Base-by-base conservation (phyloP, 495 filamentous ascomycete genomes). In the Diplogelasinospora grovesii region DNA sequence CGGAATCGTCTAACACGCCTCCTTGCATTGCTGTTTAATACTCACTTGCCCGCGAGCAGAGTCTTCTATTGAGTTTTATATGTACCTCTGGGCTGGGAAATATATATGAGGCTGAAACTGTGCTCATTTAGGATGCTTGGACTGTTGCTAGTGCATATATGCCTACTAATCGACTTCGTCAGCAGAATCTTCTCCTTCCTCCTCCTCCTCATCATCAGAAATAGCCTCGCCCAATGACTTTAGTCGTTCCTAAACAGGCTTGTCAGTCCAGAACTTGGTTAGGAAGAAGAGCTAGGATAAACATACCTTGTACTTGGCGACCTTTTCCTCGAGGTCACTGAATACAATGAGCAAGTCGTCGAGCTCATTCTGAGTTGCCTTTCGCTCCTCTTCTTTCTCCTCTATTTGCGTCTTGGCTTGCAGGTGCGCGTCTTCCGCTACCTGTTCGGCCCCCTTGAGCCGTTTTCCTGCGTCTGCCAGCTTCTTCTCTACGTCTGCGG, bases 291-390 rank as follows among this genome's bases (percentile, higher is more conserved):
- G n/a, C n/a, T n/a, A n/a, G n/a, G 22, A 8, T 20, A 45, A 38
- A 67, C 70, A 53, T 69, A 87, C 85, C 77, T 89, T 92, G 53
- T 92, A 88, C 42, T 77, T 77, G 8, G 73, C 68, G 43, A 82
- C 70, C 69, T 90, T 93, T 35, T 89, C 83, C 59, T 94, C 87
- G n/a, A 92, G 50, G 52, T 94, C 87, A n/a, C 76, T 83, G 59
- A 94, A 83, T 22, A 94, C 80, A 69, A 92, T 84, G 25, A 94
- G 64, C 50, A 94, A 67, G 60, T 94, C 87, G 49, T 94, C 87
- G 22, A 89, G 63, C 55, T 92, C 86, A 16, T 61, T 50, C 52
- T 90, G 85, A 16, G 71, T 72, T 15, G 76, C 63, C 39, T 75
- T 67, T 32, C 75, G 75, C 46, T 82, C 76, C 49, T 79, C 75